These are phyloP conservation scores for Sporothrix protearum DNA, from an alignment of 2,329 filamentous ascomycete genomes.

Conservation along the genomic window DNA sequence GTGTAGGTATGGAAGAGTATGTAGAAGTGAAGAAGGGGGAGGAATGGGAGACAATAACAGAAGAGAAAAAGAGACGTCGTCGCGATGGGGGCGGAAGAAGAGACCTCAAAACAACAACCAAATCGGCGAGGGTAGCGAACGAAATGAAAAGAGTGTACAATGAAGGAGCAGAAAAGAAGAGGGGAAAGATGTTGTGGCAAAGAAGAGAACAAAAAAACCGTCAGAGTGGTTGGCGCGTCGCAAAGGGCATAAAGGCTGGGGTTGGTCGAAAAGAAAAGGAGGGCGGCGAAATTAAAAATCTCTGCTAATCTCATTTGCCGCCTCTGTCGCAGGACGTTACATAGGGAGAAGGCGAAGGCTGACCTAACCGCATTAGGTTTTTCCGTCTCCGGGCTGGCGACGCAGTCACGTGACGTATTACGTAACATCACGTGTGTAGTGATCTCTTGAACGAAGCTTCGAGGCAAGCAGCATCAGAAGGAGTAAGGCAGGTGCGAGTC, in stretches of 20 bases:
- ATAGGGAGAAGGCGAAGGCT: background rate
- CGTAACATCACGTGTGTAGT: background rate
- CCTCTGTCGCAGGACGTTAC: slow-evolving; percentile 15
- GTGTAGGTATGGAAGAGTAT: background rate
- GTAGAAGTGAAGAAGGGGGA: background rate
- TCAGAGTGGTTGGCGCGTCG: background rate
- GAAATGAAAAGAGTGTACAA: background rate
- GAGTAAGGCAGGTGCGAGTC: background rate
- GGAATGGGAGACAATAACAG: too few relatives aligned
- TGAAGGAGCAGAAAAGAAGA: background rate
- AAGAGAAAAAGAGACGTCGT: background rate
- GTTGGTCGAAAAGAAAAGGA: background rate
- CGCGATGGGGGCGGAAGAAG: background rate
- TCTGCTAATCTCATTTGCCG: slow-evolving; percentile 21
- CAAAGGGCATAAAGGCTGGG: background rate
- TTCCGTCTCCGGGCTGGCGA: background rate
- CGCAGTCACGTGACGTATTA: background rate
- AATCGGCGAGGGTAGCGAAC: background rate
- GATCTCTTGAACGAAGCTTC: background rate
- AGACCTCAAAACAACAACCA: background rate
- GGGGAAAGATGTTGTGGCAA: background rate
- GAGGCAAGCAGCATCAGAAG: background rate
- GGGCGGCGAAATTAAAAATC: background rate
- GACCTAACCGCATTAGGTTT: background rate
- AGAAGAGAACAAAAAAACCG: background rate